Evolutionary conservation across 2,329 filamentous ascomycete genomes (phyloP).

Genomic region (Fusarium anthophilum): DNA sequence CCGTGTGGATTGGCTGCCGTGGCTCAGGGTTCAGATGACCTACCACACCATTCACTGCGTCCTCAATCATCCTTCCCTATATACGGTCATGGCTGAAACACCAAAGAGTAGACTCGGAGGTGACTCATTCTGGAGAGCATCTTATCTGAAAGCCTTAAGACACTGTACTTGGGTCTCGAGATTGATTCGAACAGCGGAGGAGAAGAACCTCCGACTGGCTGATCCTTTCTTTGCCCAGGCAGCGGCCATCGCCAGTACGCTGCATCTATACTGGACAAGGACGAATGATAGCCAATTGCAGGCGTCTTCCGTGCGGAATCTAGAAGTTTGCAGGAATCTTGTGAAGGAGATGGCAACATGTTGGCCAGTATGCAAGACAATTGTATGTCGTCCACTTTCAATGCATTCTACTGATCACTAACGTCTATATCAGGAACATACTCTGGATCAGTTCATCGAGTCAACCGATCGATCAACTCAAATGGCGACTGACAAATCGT

Average conservation of each 20-base stretch:
- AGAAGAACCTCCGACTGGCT: constrained; percentile 7
- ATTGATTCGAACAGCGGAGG: constrained; percentile 3
- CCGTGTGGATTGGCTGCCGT: constrained; percentile 12
- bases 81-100: constrained; percentile 5
- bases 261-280: constrained; percentile 16
- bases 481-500: not conserved
- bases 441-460: constrained; percentile 14
- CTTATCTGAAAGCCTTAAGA: constrained; percentile 9
- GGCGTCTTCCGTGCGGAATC: not conserved
- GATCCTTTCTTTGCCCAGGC: constrained; percentile 30
- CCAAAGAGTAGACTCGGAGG: constrained; percentile 5
- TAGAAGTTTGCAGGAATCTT: constrained; percentile 15
- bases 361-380: constrained; percentile 23
- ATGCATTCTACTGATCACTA: not conserved
- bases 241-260: constrained; percentile 14
- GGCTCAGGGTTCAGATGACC: constrained; percentile 13
- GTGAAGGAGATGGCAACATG: constrained; percentile 12
- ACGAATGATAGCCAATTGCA: not conserved
- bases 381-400: not conserved
- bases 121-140: constrained; percentile 21
- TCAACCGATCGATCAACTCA: not conserved
- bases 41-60: constrained; percentile 24
- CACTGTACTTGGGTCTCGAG: constrained; percentile 31
- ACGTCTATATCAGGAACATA: not conserved
- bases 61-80: constrained; percentile 24